These are phyloP conservation scores for Syzygium aqueum DNA, from an alignment of 345 rosid genomes.

Conservation along the genomic window DNA sequence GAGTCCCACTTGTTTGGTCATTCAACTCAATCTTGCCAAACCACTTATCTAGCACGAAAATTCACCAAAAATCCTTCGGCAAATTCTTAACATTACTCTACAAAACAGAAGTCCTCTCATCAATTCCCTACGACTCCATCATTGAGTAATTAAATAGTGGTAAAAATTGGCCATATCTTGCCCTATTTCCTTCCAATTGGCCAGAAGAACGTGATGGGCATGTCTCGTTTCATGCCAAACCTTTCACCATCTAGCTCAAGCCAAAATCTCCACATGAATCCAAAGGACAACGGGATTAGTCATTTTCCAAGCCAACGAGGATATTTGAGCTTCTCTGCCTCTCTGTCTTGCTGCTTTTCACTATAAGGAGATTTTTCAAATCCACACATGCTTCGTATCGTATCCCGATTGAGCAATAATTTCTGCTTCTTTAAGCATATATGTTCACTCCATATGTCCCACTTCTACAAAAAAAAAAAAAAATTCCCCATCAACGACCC, in stretches of 20 bases:
- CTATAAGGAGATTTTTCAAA: not conserved
- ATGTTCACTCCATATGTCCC: not conserved
- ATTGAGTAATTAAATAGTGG: not conserved
- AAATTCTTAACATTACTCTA: not conserved
- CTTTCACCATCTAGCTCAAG: not conserved
- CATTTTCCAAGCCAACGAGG: conserved; percentile 22
- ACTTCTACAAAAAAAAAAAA: not conserved
- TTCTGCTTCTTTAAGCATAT: not conserved
- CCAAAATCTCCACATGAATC: conserved; percentile 18
- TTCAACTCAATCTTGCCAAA: not conserved
- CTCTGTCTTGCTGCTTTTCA: not conserved
- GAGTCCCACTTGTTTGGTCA: not conserved
- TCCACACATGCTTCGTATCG: not conserved
- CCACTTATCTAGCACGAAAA: not conserved
- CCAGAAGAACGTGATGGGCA: not conserved
- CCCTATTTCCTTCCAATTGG: not conserved
- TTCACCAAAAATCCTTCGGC: not conserved
- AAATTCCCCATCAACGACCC: not conserved
- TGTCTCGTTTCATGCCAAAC: not conserved
- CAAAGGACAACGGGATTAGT: conserved; percentile 25
- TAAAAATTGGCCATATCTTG: not conserved
- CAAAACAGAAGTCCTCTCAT: not conserved
- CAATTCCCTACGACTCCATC: not conserved
- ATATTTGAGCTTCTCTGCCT: not conserved
- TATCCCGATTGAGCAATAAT: not conserved